A percentile compares a stretch with the other conserved stretches of the same genome.
Evolutionary conservation across 75 land plant species (phyloP).

Genomic region (Pseudotsuga menziesii): DNA sequence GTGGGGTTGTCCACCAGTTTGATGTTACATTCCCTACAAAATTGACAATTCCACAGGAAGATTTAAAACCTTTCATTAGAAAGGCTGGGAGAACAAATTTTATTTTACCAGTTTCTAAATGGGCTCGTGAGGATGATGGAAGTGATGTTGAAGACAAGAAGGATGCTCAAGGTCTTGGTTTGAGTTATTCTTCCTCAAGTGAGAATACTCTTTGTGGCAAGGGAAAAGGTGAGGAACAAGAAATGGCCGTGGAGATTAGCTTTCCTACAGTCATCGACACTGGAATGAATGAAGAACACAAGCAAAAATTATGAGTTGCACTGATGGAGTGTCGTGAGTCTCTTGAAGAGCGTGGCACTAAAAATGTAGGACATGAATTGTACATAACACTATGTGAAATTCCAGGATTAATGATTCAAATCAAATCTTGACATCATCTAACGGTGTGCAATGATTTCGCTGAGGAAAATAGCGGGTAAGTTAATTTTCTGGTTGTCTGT

Average conservation of each 20-base stretch:
- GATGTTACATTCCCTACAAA: conserved; percentile 21
- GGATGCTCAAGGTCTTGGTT: conserved; percentile 47
- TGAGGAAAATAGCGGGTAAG: no score
- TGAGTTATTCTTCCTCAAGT: conserved; percentile 89
- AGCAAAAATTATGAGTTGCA: conserved; percentile 90
- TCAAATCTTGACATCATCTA: no score
- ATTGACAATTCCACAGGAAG: conserved; percentile 54
- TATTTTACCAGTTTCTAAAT: conserved; percentile 87
- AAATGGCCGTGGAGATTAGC: conserved; percentile 29
- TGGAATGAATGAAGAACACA: conserved; percentile 79
- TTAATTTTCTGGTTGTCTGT: no score
- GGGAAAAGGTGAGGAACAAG: conserved; percentile 40
- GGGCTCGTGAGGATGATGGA: conserved; percentile 85
- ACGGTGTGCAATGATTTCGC: no score
- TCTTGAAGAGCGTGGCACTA: conserved; percentile 88
- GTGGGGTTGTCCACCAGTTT: conserved; percentile 5
- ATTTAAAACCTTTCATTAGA: conserved; percentile 40
- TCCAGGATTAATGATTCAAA: no score
- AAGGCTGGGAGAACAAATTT: conserved; percentile 59
- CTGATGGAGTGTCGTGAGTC: conserved; percentile 92
- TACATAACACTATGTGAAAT: no score
- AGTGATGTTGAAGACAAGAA: conserved; percentile 72
- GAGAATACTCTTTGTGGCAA: conserved; percentile 34
- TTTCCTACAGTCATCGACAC: conserved; percentile 35
- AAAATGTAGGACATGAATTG: no score